Conservation (phyloP, 768 basidiomycete species). For the Arthromyces matolae region DNA sequence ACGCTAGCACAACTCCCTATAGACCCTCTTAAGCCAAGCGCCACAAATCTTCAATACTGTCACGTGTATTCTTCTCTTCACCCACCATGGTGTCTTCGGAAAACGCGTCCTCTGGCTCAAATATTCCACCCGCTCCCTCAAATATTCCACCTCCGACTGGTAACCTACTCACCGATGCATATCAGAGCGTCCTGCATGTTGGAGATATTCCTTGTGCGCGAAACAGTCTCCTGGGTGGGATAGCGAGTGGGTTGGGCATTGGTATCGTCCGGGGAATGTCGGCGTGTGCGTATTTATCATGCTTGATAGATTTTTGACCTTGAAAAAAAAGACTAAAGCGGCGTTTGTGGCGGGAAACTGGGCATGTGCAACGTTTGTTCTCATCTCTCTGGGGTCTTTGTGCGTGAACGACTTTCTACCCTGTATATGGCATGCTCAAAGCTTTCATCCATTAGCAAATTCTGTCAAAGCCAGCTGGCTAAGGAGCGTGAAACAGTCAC, state of each 20-base stretch:
- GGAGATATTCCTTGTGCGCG: constrained; percentile 75
- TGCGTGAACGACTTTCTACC: constrained; percentile 32
- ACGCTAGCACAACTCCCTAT: not conserved
- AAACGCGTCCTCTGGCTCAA: constrained; percentile 14
- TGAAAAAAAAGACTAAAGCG: constrained; percentile 39
- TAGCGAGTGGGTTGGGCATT: constrained; percentile 75
- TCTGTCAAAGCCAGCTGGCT: constrained; percentile 55
- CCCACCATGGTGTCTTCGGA: constrained; percentile 2
- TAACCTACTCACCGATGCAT: constrained; percentile 31
- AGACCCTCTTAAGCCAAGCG: not conserved
- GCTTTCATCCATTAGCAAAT: constrained; percentile 41
- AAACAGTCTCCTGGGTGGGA: constrained; percentile 70
- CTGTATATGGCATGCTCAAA: constrained; percentile 1
- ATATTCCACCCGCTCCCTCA: constrained; percentile 31
- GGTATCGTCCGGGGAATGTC: constrained; percentile 70
- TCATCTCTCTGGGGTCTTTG: constrained; percentile 1
- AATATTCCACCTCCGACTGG: constrained; percentile 36
- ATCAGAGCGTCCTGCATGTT: constrained; percentile 56
- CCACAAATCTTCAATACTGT: too few species aligned
- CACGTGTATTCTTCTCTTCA: too few species aligned
- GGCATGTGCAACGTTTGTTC: constrained; percentile 71
- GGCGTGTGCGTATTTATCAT: constrained; percentile 42
- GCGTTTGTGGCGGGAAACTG: constrained; percentile 70
- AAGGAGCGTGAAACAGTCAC: constrained; percentile 54
- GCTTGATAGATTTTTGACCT: not conserved